Percentiles rank a stretch among this genome's conserved stretches.
phyloP scores from a whole-genome alignment of 768 basidiomycete genomes.

The Xerocomus potaroensis region DNA sequence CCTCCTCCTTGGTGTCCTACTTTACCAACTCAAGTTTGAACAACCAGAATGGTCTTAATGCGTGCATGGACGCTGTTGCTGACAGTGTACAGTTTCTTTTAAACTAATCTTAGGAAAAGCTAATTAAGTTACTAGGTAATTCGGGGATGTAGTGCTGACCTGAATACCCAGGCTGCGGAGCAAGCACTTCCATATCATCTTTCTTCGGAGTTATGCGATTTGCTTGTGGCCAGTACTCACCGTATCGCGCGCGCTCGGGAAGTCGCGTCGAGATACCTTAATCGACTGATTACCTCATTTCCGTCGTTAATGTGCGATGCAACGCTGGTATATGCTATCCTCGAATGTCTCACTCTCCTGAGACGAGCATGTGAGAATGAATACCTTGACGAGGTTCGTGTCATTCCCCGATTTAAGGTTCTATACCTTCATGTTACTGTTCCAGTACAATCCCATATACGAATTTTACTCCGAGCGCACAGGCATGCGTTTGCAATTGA shows the following conservation, averaged over 20 bases:
- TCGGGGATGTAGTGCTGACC: conserved; percentile 62
- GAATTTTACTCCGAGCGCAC: conserved; percentile 78
- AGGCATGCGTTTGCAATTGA: conserved; percentile 70
- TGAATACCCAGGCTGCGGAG: conserved; percentile 71
- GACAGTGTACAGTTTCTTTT: conserved; percentile 56
- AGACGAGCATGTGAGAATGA: conserved; percentile 88
- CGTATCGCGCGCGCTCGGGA: conserved; percentile 78
- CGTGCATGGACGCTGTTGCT: conserved; percentile 82
- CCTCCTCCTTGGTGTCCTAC: conserved; percentile 80
- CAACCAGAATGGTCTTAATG: conserved; percentile 56
- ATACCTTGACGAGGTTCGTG: conserved; percentile 78
- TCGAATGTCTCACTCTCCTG: conserved; percentile 88
- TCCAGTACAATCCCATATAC: conserved; percentile 85
- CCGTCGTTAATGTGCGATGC: conserved; percentile 93
- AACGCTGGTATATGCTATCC: conserved; percentile 78
- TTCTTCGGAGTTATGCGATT: conserved; percentile 66
- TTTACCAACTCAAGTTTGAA: conserved; percentile 87
- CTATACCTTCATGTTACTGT: conserved; percentile 1
- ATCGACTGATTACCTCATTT: conserved; percentile 84
- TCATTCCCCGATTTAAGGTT: neutral
- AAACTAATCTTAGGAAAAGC: neutral
- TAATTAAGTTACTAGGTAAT: conserved; percentile 57
- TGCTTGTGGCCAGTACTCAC: conserved; percentile 79
- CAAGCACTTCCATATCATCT: conserved; percentile 71
- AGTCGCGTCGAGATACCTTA: conserved; percentile 77